Evolutionary conservation across 2,329 filamentous ascomycete genomes (phyloP).

Genomic region (Nannizziopsis arthrosporioides): DNA sequence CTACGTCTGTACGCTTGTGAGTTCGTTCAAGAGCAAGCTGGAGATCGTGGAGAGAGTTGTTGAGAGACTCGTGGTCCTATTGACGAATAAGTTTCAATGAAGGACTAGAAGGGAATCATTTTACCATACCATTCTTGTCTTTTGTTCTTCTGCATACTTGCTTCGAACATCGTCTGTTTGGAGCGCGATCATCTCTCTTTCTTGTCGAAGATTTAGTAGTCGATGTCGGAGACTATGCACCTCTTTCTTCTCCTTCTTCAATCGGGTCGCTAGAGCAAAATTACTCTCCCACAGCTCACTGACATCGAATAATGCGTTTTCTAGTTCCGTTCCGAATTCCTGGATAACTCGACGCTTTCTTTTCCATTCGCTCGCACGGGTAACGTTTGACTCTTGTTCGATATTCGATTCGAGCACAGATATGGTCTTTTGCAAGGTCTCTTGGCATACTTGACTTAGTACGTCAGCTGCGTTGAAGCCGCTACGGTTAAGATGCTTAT

Average conservation of each 20-base stretch:
- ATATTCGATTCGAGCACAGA: slow-evolving; percentile 33
- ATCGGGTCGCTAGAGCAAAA: slow-evolving; percentile 35
- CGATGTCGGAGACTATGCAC: slow-evolving; percentile 37
- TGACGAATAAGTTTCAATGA: slow-evolving; percentile 3
- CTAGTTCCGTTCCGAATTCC: slow-evolving; percentile 38
- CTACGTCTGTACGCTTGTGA: slow-evolving; percentile 19
- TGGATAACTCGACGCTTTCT: slow-evolving; percentile 39
- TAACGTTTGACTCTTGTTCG: slow-evolving; percentile 29
- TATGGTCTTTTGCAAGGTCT: slow-evolving; percentile 39
- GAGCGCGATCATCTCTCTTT: slow-evolving; percentile 40
- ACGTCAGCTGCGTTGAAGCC: slow-evolving; percentile 43
- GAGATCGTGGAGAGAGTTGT: slow-evolving; percentile 32
- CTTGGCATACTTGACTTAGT: slow-evolving; percentile 40
- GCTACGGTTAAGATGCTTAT: slow-evolving; percentile 25
- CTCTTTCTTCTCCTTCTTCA: slow-evolving; percentile 36
- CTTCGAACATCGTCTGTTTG: slow-evolving; percentile 39
- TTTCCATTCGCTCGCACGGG: slow-evolving; percentile 31
- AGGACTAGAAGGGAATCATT: background rate
- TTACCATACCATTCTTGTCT: slow-evolving; percentile 24
- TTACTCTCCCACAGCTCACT: slow-evolving; percentile 43
- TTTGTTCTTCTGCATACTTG: slow-evolving; percentile 32
- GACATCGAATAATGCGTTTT: slow-evolving; percentile 40
- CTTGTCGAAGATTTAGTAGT: slow-evolving; percentile 38
- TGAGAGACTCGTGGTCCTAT: slow-evolving; percentile 31
- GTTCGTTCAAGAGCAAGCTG: slow-evolving; percentile 33